Evolutionary conservation across 169 alveolate genomes (phyloP), one percentile per base, ranked within the genome.

Genomic region (Amoebophrya sp.): DNA sequence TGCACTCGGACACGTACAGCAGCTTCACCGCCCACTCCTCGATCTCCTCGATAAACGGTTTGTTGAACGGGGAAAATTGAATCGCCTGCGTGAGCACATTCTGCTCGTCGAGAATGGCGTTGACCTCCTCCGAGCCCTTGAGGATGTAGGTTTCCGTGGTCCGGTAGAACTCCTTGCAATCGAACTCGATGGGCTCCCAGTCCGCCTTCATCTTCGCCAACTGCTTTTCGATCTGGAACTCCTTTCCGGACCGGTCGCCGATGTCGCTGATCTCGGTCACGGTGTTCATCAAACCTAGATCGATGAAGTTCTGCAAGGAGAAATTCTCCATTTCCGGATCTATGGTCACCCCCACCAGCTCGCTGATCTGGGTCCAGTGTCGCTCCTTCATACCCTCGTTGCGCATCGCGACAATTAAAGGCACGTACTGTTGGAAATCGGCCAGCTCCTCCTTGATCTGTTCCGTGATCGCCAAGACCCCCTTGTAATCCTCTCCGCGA

Each of bases 1-100:
- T 94, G 83, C 97, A 96, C 92, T 96, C 98, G 40, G 97, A 95
- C 23, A 97, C 98, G 90, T 95, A 93, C 93, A 96, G 94, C 40
- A 92, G 94, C 90, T 91, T 91, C 41, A 41, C 93, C 38, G 94
- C 96, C 99, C 99, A 98, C 90, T 96, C 98, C 83, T 96, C 97
- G 40, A 98, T 97, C 88, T 97, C 97, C 89, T 97, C 97, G 53
- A 97, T 98, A 93, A 97, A 97, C n/a, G 99, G 99, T 91, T 97
- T 97, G 95, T 97, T 98, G 96, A 95, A 97, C 1, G 98, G 97
- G 39, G 98, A 96, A 92, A 98, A 97, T 91, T 97, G 98, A 96
- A 98, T 95, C 41, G 98, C 98, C 93, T 98, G 97, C 25, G 98
- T 96, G 47, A 97, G 96, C 90, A 97, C 97, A 54, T 97, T 96